Percentiles rank a stretch among this genome's conserved stretches.
These are phyloP conservation scores for Penicillium verrucosum DNA, from an alignment of 2,329 filamentous ascomycete species.

Conservation along the genomic window DNA sequence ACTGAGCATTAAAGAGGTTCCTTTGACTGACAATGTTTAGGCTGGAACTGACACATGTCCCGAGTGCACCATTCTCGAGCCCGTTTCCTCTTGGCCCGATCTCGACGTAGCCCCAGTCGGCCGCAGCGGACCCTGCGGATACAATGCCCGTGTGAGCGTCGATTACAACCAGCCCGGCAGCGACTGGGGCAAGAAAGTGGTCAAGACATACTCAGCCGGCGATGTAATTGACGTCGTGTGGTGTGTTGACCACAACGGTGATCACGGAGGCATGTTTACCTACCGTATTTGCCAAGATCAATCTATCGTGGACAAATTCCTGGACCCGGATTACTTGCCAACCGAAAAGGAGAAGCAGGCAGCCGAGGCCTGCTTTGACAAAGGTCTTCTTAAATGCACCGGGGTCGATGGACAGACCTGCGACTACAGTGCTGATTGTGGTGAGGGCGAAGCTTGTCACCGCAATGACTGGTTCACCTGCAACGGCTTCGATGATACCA, in stretches of 20 bases:
- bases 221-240: constrained; percentile 52
- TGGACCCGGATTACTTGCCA: constrained; percentile 48
- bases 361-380: constrained; percentile 53
- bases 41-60: constrained; percentile 52
- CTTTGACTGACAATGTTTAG: constrained; percentile 25
- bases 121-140: constrained; percentile 52
- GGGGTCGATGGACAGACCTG: constrained; percentile 52
- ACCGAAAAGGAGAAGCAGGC: constrained; percentile 53
- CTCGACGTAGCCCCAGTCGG: constrained; percentile 47
- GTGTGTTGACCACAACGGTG: constrained; percentile 57
- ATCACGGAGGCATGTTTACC: constrained; percentile 57
- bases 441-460: constrained; percentile 44
- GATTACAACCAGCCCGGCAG: constrained; percentile 52
- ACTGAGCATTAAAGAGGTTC: not conserved
- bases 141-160: constrained; percentile 52
- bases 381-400: constrained; percentile 48
- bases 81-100: constrained; percentile 51
- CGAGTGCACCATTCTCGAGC: constrained; percentile 55
- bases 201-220: constrained; percentile 47
- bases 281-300: constrained; percentile 56
- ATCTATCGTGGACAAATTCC: constrained; percentile 50
- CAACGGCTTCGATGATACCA: constrained; percentile 20
- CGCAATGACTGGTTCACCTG: constrained; percentile 57
- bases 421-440: constrained; percentile 50
- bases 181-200: constrained; percentile 46